A percentile compares a stretch with the other conserved stretches of the same genome.
Conservation (phyloP, 169 alveolate genomes). For the Ichthyophthirius multifiliis region DNA sequence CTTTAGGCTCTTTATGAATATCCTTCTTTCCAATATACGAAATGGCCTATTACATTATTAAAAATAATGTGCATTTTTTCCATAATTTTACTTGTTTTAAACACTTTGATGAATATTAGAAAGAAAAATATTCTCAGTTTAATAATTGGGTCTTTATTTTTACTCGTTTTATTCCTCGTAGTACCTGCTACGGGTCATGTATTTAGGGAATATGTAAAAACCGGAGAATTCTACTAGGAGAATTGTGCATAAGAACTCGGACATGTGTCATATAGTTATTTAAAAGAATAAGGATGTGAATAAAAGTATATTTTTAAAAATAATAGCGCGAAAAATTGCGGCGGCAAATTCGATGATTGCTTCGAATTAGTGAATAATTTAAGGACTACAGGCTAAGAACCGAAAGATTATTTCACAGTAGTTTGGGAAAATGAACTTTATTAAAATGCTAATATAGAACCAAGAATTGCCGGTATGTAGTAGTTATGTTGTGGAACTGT, state of each 20-base stretch:
- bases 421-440: constrained; percentile 1
- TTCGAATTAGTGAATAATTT: not conserved
- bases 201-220: not conserved
- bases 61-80: not conserved
- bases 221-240: not conserved
- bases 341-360: not conserved
- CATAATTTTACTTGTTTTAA: not conserved
- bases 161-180: not conserved
- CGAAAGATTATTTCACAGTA: not conserved
- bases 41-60: not conserved
- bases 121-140: not conserved
- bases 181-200: not conserved
- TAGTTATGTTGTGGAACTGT: not conserved
- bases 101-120: not conserved
- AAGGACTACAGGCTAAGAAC: not conserved
- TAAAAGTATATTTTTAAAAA: not conserved
- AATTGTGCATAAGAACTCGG: not conserved
- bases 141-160: not conserved
- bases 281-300: not conserved
- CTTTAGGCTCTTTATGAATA: not conserved
- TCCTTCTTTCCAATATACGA: not conserved
- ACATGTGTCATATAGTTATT: not conserved
- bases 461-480: not conserved
- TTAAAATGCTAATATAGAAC: not conserved
- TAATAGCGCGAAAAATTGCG: not conserved